These are phyloP conservation scores for Claviceps capensis DNA, from an alignment of 2,329 filamentous ascomycete species.

Conservation along the genomic window DNA sequence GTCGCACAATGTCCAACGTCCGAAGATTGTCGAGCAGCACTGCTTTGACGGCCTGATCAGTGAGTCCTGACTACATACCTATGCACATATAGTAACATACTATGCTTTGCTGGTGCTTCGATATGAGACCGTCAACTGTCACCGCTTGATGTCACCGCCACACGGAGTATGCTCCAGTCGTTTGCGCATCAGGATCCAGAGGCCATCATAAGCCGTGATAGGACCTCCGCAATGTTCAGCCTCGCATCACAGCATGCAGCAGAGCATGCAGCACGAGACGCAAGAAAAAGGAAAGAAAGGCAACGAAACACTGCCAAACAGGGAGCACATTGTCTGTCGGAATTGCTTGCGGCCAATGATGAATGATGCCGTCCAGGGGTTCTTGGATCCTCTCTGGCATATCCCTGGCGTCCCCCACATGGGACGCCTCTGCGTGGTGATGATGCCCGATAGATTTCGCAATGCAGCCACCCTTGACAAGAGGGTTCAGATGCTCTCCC, in stretches of 20 bases:
- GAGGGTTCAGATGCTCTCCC: neutral
- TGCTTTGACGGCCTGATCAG: neutral
- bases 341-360: constrained; percentile 1
- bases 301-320: too few relatives aligned
- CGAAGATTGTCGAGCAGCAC: neutral
- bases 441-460: constrained; percentile 5
- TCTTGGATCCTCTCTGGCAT: too few relatives aligned
- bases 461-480: neutral
- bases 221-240: too few relatives aligned
- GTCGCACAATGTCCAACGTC: neutral
- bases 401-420: neutral
- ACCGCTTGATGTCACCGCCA: too few relatives aligned
- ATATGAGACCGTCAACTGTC: neutral
- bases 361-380: neutral
- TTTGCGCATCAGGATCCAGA: neutral
- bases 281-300: neutral
- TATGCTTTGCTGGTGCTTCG: too few relatives aligned
- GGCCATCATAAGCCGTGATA: too few relatives aligned
- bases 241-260: neutral
- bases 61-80: too few relatives aligned
- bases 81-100: too few relatives aligned
- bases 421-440: neutral
- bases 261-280: neutral
- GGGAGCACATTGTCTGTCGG: neutral
- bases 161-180: too few relatives aligned